phyloP scores from a whole-genome alignment of 2,329 filamentous ascomycete species.

The Neocatenulostroma microsporum region DNA sequence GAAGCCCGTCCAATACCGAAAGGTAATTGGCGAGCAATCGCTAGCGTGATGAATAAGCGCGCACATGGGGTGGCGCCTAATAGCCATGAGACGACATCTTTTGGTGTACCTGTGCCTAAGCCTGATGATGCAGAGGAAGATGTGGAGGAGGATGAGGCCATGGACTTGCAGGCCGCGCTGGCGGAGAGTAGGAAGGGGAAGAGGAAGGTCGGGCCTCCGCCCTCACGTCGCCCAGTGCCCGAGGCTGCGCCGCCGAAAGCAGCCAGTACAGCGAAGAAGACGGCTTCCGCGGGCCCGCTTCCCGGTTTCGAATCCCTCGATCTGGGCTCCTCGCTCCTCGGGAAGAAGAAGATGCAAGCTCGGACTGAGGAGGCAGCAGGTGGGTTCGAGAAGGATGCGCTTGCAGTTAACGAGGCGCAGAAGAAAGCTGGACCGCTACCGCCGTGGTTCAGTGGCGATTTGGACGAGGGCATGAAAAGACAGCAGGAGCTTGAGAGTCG shows the following conservation, averaged over 20 bases:
- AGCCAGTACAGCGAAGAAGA: too few species aligned
- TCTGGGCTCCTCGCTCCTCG: constrained; percentile 55
- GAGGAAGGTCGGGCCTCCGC: constrained; percentile 19
- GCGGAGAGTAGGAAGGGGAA: constrained; percentile 54
- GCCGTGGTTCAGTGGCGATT: constrained; percentile 61
- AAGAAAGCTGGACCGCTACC: constrained; percentile 54
- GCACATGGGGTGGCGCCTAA: constrained; percentile 52
- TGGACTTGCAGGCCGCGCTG: constrained; percentile 70
- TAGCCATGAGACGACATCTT: constrained; percentile 32
- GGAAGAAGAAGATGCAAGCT: constrained; percentile 47
- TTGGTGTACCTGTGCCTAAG: constrained; percentile 25
- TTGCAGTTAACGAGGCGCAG: constrained; percentile 55
- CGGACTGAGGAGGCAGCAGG: constrained; percentile 51
- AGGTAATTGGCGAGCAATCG: constrained; percentile 52
- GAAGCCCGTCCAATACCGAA: constrained; percentile 38
- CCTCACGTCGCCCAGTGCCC: constrained; percentile 7
- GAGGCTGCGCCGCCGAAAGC: neutral
- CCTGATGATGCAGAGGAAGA: constrained; percentile 32
- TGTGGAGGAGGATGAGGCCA: constrained; percentile 63
- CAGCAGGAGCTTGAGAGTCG: constrained; percentile 33
- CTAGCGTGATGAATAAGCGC: constrained; percentile 66
- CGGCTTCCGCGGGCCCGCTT: too few species aligned
- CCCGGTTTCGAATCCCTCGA: constrained; percentile 81
- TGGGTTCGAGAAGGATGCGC: constrained; percentile 64
- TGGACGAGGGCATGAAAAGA: constrained; percentile 52